Percentiles rank a stretch among this genome's conserved stretches.
These are phyloP conservation scores for Craterostigma plantagineum DNA, from an alignment of 257 asterid genomes.

Conservation along the genomic window DNA sequence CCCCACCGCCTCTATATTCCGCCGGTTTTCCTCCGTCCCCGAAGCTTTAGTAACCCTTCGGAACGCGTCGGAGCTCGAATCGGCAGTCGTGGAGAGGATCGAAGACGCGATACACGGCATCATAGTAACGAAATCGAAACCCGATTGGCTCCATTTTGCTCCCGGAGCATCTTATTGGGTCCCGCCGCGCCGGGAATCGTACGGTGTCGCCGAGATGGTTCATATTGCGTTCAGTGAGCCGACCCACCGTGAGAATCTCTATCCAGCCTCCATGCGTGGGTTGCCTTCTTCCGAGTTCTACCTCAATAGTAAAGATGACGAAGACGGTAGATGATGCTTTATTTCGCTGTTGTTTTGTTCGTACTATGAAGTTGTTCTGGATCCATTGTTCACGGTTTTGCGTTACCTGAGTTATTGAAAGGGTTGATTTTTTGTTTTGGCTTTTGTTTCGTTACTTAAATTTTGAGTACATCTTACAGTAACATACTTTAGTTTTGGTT, in stretches of 20 bases:
- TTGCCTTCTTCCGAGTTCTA: slow-evolving; percentile 53
- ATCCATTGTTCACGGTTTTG: too few relatives aligned
- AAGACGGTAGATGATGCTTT: not conserved
- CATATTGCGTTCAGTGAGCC: slow-evolving; percentile 18
- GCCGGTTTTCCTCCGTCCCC: too few relatives aligned
- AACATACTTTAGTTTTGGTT: too few relatives aligned
- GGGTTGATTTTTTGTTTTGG: too few relatives aligned
- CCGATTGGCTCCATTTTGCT: slow-evolving; percentile 50
- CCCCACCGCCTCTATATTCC: too few relatives aligned
- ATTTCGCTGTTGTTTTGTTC: too few relatives aligned
- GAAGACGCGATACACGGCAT: slow-evolving; percentile 48
- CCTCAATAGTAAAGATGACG: slow-evolving; percentile 13
- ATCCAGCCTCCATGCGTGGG: slow-evolving; percentile 29
- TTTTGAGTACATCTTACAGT: too few relatives aligned
- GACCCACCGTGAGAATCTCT: slow-evolving; percentile 25
- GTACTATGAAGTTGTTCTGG: not conserved
- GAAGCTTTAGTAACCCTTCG: too few relatives aligned
- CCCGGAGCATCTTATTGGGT: slow-evolving; percentile 77
- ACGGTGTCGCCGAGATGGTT: slow-evolving; percentile 30
- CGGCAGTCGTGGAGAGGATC: slow-evolving; percentile 33
- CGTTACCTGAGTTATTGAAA: too few relatives aligned
- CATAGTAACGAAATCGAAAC: slow-evolving; percentile 30
- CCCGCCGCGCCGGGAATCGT: slow-evolving; percentile 37
- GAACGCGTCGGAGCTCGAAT: slow-evolving; percentile 16
- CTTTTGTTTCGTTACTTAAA: too few relatives aligned